These are phyloP conservation scores for Kernera saxatilis DNA, from an alignment of 345 rosid species.

Conservation along the genomic window DNA sequence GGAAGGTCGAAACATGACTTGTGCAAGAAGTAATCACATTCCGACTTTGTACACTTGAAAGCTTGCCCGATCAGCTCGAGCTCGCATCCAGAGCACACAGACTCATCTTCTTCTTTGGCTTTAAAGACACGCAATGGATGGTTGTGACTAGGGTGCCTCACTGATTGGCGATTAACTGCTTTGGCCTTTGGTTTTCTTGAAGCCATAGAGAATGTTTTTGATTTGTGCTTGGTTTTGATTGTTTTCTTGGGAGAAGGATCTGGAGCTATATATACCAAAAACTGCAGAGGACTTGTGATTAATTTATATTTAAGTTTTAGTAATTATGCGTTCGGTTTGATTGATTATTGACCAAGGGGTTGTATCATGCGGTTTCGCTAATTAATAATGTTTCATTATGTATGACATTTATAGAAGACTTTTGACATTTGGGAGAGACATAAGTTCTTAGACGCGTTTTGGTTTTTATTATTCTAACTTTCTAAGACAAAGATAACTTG, in stretches of 20 bases:
- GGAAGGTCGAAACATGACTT: slow-evolving; percentile 26
- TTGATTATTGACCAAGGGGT: neutral
- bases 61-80: slow-evolving; percentile 19
- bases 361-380: neutral
- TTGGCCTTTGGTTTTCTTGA: neutral
- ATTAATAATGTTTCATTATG: neutral
- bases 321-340: neutral
- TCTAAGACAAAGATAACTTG: neutral
- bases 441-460: neutral
- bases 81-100: slow-evolving; percentile 14
- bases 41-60: slow-evolving; percentile 19
- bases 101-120: neutral
- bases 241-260: neutral
- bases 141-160: slow-evolving; percentile 21
- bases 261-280: neutral
- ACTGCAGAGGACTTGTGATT: neutral
- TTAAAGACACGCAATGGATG: slow-evolving; percentile 14
- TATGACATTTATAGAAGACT: neutral
- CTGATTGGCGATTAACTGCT: slow-evolving; percentile 2
- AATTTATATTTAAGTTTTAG: neutral
- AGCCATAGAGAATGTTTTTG: neutral
- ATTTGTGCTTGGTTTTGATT: neutral
- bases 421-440: neutral
- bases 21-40: slow-evolving; percentile 23
- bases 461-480: neutral